Percentiles rank a stretch among this genome's conserved stretches.
Evolutionary conservation across 2,329 filamentous ascomycete genomes (phyloP).

Genomic region (Talaromyces atroroseus): DNA sequence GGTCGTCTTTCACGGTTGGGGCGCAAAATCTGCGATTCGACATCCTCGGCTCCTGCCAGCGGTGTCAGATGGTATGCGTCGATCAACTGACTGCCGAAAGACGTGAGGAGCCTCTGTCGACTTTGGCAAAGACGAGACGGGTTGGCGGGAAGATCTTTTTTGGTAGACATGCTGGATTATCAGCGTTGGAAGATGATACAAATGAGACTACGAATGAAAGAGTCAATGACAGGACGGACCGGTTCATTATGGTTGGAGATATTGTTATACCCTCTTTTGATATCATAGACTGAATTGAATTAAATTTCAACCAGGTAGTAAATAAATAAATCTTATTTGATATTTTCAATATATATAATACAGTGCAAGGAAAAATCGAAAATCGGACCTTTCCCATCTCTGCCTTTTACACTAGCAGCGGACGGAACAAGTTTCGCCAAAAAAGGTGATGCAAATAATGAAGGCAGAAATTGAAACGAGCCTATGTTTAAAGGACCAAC

Average conservation of each 20-base stretch:
- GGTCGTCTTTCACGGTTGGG: conserved; percentile 65
- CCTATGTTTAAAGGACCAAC: too few species aligned
- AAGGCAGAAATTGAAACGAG: not conserved
- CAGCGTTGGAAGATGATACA: conserved; percentile 19
- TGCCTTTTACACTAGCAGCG: not conserved
- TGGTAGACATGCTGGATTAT: conserved; percentile 63
- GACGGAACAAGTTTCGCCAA: not conserved
- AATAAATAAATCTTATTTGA: not conserved
- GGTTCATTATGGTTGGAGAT: conserved; percentile 38
- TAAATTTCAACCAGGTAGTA: not conserved
- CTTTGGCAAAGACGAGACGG: conserved; percentile 77
- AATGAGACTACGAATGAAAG: not conserved
- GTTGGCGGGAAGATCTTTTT: conserved; percentile 83
- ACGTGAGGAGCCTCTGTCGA: conserved; percentile 80
- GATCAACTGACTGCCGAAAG: conserved; percentile 75
- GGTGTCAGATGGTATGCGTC: conserved; percentile 95
- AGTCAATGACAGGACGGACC: conserved; percentile 1
- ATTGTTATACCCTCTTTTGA: conserved; percentile 28
- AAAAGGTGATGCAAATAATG: not conserved
- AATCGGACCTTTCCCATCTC: not conserved
- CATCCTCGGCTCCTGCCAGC: conserved; percentile 74
- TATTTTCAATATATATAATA: conserved; percentile 13
- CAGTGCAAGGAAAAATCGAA: conserved; percentile 9
- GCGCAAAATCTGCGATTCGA: conserved; percentile 34
- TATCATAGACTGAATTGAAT: conserved; percentile 3